Evolutionary conservation across 2,329 filamentous ascomycete genomes (phyloP).

Genomic region (Scedosporium aurantiacum): DNA sequence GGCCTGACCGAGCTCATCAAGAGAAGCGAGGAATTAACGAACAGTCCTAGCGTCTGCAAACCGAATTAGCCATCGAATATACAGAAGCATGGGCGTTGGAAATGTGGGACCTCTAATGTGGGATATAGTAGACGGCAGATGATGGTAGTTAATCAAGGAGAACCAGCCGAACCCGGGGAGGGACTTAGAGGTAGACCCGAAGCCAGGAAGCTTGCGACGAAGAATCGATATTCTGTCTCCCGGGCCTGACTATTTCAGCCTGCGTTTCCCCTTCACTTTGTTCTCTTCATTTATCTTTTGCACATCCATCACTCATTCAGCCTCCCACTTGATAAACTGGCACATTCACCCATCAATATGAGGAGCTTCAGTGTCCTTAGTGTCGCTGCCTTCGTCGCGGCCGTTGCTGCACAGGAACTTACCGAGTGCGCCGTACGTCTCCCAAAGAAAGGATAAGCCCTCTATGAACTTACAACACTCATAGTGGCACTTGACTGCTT

Average conservation of each 20-base stretch:
- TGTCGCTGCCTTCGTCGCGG: not conserved
- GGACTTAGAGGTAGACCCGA: not conserved
- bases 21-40: not conserved
- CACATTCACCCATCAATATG: not conserved
- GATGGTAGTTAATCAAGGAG: not conserved
- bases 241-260: not conserved
- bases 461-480: too few relatives aligned
- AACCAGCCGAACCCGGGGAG: not conserved
- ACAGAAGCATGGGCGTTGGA: not conserved
- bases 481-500: too few relatives aligned
- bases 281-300: not conserved
- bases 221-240: not conserved
- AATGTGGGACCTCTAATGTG: not conserved
- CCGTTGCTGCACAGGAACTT: not conserved
- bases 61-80: not conserved
- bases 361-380: not conserved
- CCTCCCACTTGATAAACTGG: not conserved
- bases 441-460: not conserved
- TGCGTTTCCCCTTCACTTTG: not conserved
- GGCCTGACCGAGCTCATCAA: not conserved
- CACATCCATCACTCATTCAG: not conserved
- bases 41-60: not conserved
- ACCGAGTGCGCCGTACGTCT: constrained; percentile 1
- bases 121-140: not conserved
- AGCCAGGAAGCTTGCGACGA: not conserved